phyloP scores from a whole-genome alignment of 2,329 filamentous ascomycete genomes.

The Cytospora piceae region DNA sequence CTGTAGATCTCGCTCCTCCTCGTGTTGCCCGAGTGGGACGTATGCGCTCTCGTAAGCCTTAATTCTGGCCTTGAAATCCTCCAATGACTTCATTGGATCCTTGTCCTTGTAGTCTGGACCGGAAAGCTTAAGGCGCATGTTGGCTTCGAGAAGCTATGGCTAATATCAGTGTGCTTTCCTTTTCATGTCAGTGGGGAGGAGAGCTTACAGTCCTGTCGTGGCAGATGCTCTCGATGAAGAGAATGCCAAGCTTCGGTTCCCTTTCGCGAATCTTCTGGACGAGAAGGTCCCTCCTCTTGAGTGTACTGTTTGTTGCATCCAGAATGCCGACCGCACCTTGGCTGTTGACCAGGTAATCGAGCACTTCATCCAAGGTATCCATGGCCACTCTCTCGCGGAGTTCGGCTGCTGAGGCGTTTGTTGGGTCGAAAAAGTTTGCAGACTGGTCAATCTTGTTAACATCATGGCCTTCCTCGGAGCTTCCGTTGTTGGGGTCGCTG shows the following conservation, averaged over 20 bases:
- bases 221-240: constrained; percentile 96
- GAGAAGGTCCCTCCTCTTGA: constrained; percentile 80
- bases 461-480: constrained; percentile 21
- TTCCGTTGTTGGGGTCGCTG: constrained; percentile 20
- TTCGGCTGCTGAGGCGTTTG: constrained; percentile 79
- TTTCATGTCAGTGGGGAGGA: neutral
- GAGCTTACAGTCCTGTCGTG: constrained; percentile 68
- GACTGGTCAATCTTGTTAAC: constrained; percentile 74
- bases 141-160: constrained; percentile 76
- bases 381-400: constrained; percentile 90
- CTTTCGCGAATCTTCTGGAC: constrained; percentile 81
- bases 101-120: constrained; percentile 96
- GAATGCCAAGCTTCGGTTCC: constrained; percentile 84
- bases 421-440: constrained; percentile 90
- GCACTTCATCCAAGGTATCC: constrained; percentile 86
- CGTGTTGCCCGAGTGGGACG: constrained; percentile 84
- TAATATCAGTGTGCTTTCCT: constrained; percentile 4
- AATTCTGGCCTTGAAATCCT: constrained; percentile 91
- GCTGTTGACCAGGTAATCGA: constrained; percentile 82
- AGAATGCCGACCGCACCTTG: constrained; percentile 92
- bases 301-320: constrained; percentile 95
- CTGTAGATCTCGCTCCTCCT: constrained; percentile 87
- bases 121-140: constrained; percentile 95
- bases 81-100: constrained; percentile 81
- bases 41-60: constrained; percentile 94